Conservation (phyloP, 257 asterid species). For the Nicotiana benthamiana region DNA sequence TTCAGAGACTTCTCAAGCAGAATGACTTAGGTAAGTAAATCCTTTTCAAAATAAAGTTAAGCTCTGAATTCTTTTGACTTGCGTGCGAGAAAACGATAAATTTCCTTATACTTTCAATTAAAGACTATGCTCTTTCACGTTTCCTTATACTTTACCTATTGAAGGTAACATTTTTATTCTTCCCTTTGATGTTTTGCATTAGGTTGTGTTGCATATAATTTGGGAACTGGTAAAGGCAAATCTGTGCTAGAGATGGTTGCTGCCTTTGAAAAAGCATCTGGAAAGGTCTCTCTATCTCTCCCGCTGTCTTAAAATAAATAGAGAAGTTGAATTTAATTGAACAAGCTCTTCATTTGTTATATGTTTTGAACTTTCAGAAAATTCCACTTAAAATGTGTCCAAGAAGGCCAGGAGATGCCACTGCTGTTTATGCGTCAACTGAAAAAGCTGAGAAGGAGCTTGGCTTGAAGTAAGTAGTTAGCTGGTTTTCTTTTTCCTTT, state of each 20-base stretch:
- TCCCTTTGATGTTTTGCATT: neutral
- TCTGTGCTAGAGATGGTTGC: conserved; percentile 92
- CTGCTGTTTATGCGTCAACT: conserved; percentile 86
- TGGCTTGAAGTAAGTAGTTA: conserved; percentile 79
- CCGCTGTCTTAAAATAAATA: neutral
- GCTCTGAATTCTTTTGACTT: neutral
- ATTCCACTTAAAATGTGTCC: conserved; percentile 74
- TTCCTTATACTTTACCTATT: too few species aligned
- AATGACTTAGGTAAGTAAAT: conserved; percentile 45
- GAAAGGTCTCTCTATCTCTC: conserved; percentile 41
- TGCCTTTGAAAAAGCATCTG: conserved; percentile 79
- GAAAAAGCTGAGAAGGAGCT: conserved; percentile 72
- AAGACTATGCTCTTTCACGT: neutral
- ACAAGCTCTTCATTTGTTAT: neutral
- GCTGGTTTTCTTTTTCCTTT: neutral
- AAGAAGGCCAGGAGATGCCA: conserved; percentile 86
- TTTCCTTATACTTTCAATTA: neutral
- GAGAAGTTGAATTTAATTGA: neutral
- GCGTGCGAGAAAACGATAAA: neutral
- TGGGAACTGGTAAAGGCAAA: conserved; percentile 90
- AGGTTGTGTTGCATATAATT: conserved; percentile 87
- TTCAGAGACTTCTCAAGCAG: conserved; percentile 58
- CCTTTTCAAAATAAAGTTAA: neutral
- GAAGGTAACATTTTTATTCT: neutral
- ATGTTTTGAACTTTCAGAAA: conserved; percentile 35